A percentile compares a stretch with the other conserved stretches of the same genome.
Conservation (phyloP, 768 basidiomycete species). For the Dioszegia aurantiaca region DNA sequence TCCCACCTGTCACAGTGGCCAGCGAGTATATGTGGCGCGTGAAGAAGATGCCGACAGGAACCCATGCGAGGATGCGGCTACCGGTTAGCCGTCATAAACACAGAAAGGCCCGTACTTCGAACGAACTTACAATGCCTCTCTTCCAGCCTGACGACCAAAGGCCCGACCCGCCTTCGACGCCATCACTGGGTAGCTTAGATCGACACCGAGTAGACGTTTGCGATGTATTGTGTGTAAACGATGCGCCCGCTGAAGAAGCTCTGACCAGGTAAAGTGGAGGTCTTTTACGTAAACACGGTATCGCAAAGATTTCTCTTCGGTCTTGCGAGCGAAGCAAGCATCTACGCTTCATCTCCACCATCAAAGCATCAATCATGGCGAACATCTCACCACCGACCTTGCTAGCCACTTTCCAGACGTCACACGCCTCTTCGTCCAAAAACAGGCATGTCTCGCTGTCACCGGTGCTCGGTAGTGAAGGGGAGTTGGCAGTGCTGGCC, state of each 20-base stretch:
- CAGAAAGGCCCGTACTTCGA: not conserved
- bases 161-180: conserved; percentile 7
- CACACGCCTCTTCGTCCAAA: conserved; percentile 44
- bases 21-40: conserved; percentile 50
- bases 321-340: not conserved
- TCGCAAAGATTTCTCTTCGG: too few species aligned
- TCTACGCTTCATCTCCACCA: not conserved
- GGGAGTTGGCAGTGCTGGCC: conserved; percentile 40
- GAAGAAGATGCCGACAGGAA: conserved; percentile 52
- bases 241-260: not conserved
- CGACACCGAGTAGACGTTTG: not conserved
- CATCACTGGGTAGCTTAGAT: not conserved
- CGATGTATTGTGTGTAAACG: not conserved
- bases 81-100: not conserved
- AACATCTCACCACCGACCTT: conserved; percentile 40
- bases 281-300: conserved; percentile 9
- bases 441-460: conserved; percentile 34
- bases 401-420: conserved; percentile 44
- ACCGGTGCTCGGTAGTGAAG: conserved; percentile 33
- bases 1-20: conserved; percentile 44
- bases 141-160: conserved; percentile 4
- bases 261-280: conserved; percentile 1
- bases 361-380: conserved; percentile 23
- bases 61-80: conserved; percentile 46
- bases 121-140: conserved; percentile 8